Evolutionary conservation across 192 early-diverging fungal genomes (phyloP), one percentile per base, ranked within the genome.

Genomic region (Backusella liffmaniae): DNA sequence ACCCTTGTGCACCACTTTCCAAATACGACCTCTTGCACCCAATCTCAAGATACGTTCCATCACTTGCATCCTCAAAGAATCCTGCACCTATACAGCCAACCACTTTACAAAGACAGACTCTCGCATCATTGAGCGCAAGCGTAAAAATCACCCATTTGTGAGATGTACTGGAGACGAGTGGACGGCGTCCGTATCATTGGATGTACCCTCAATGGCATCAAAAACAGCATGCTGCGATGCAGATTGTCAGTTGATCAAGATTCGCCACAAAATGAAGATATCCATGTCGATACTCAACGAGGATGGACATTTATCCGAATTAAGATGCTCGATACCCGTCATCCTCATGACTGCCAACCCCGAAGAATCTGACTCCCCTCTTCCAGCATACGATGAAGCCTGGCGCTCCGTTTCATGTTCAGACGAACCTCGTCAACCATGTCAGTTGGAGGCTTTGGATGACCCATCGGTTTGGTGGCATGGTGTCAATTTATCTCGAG

Each of bases 11-110:
- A 75, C 87, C 5, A 59, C 79, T 5, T 83, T 90, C 15, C 81
- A 81, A 53, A 65, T 91, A 3, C 82, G 70, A 16, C 89, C 90
- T 18, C 80, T 86, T 23, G 62, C 74, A 65, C 74, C 85, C 67
- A 83, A 86, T 2, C 53, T 91, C 26, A 83, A 75, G 44, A 74
- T 90, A 18, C 73, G 82, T 26, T 62, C 82, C 0, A 78, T 88
- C 21, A 78, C 79, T 6, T 83, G 80, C 37, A 73, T 82, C 21
- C 79, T 91, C 49, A 90, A 88, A 36, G 90, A 91, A 76, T 90
- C 84, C 49, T 75, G 77, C 23, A 83, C 87, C 1, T 89, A 86
- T 70, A 79, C 76, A 3, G 68, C 76, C 1, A 81, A 79, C 10
- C 53, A 79, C 13, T 36, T 76, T 3, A 21, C 23, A 34, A 78